Evolutionary conservation across 2,329 filamentous ascomycete genomes (phyloP), one percentile per base, ranked within the genome.

Genomic region (Claviceps africana): DNA sequence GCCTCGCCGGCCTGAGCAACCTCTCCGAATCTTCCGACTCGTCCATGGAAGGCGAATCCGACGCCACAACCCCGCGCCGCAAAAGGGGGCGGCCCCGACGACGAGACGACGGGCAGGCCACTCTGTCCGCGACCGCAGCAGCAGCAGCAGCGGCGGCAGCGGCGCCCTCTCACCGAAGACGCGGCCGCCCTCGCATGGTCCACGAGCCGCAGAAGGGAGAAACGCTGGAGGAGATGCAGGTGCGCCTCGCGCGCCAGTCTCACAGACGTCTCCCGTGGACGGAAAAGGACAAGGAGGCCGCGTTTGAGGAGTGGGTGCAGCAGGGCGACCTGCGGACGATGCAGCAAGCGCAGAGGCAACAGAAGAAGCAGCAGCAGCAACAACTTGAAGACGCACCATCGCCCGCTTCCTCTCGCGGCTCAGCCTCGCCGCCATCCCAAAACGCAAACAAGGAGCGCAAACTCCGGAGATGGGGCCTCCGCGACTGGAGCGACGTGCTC

Each of bases 401-500:
- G 2, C 42, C 42, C 15, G 15, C 21, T 28, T 28, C 13, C 6
- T 44, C 44, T 21, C n/a, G 10, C 5, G 15, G 17, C 7, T 19
- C n/a, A 7, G 44, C 44, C 28, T 47, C 44, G 2, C 28, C 44
- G 10, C 13, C 44, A 1, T 47, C 44, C 10, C 44, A 47, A 13
- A 9, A 11, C 25, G 28, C 33, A 2, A 61, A 58, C 21, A 46
- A 47, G 13, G 60, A 62, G 15, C 57, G 55, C n/a, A 66, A 59
- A 51, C 59, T 66, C 3, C 56, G 59, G 2, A 60, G 64, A 45
- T 73, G 65, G 63, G 72, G 65, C 15, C 69, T 81, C 13, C 77
- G 86, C 22, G 86, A 94, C 68, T 97, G 91, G 91, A 85, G 82
- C 58, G 87, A 95, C 58, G 78, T 96, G 1, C 69, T 96, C 30